Conservation (phyloP, 1,284 basidiomycete species). For the Chalciporus sp. region DNA sequence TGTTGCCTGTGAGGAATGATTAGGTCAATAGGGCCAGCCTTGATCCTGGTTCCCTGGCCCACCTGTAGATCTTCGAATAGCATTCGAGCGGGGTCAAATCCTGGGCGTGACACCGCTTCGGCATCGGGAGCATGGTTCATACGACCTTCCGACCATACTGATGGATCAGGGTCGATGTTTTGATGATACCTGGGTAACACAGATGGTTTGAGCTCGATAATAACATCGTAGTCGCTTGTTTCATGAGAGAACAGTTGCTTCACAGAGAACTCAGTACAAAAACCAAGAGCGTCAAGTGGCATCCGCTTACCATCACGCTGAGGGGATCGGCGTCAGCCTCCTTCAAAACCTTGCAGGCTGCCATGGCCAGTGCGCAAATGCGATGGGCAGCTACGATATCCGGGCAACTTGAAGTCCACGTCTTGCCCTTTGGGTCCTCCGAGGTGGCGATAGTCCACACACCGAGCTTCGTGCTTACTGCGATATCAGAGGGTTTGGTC, state of each 20-base stretch:
- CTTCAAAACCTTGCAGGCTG: slow-evolving; percentile 51
- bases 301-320: slow-evolving; percentile 52
- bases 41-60: slow-evolving; percentile 21
- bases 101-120: slow-evolving; percentile 49
- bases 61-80: slow-evolving; percentile 77
- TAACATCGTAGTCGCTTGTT: slow-evolving; percentile 81
- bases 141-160: slow-evolving; percentile 44
- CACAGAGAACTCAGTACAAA: slow-evolving; percentile 9
- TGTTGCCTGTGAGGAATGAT: slow-evolving; percentile 48
- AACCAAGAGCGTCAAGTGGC: not conserved
- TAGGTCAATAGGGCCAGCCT: not conserved
- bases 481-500: slow-evolving; percentile 17
- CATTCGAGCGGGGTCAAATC: slow-evolving; percentile 79
- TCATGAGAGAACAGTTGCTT: slow-evolving; percentile 87
- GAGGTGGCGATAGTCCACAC: slow-evolving; percentile 88
- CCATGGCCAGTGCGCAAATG: slow-evolving; percentile 70
- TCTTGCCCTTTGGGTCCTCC: slow-evolving; percentile 70
- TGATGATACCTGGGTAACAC: slow-evolving; percentile 77
- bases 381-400: slow-evolving; percentile 73
- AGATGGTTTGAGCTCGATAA: slow-evolving; percentile 73
- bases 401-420: slow-evolving; percentile 74
- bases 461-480: slow-evolving; percentile 42
- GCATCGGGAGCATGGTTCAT: slow-evolving; percentile 53
- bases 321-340: slow-evolving; percentile 31
- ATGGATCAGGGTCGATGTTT: slow-evolving; percentile 53